Evolutionary conservation across 768 basidiomycete genomes (phyloP), one percentile per base, ranked within the genome.

Genomic region (Trametes elegans): DNA sequence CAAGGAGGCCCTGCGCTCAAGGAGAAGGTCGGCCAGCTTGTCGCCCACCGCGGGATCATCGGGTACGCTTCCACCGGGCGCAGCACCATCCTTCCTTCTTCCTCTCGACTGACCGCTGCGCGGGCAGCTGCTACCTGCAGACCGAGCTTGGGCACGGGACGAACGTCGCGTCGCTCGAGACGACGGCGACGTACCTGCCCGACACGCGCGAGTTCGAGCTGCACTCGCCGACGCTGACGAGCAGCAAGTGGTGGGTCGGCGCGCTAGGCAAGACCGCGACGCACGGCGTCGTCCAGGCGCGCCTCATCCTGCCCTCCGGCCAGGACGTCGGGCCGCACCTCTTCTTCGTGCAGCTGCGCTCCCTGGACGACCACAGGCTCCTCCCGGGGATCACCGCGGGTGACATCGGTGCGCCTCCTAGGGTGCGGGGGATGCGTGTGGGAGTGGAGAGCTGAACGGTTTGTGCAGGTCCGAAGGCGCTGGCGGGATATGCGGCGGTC

Each of bases 181-280:
- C 89, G 0, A 90, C 86, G 0, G 87, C 87, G 3, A 88, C 85
- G 0, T 91, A 83, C 68, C 70, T 86, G n/a, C 83, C 82, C 0
- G 78, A 80, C 27, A 79, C 80, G 0, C 68, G 77, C 49, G 83
- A 88, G 64, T 90, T 91, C 59, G 85, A 88, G 36, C 81, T 92
- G 32, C 77, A 91, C 63, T 87, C 87, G 1, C 89, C 90, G 0
- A 84, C 84, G 0, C 61, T 89, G 21, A 87, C 87, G 1, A 87
- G 85, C 57, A 81, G 75, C 58, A 92, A 92, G 66, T 92, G 88
- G 88, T 92, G 89, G 90, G 80, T 88, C 49, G 88, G 89, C 7
- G 84, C 76, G 5, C 71, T 88, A 13, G 88, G 83, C 0, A 84
- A 82, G 70, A 85, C 83, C 0, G 81, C 88, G 0, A 89, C 87